Evolutionary conservation across 73 alveolate species (phyloP), one percentile per base, ranked within the genome.

Genomic region (Paraurostyla sp.): DNA sequence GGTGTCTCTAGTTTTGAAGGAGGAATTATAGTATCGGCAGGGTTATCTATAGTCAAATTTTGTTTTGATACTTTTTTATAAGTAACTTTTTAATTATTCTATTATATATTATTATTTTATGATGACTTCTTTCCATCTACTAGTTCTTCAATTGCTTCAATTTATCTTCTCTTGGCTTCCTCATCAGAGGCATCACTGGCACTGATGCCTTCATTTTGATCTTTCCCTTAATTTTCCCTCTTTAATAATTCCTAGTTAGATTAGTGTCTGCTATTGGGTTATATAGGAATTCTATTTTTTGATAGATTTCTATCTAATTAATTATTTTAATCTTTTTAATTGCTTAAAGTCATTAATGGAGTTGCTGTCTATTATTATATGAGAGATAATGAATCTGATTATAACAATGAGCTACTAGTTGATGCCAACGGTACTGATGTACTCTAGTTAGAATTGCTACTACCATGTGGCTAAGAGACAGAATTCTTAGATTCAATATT

Each of bases 121-220:
- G 13, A 52, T 20, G 69, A 9, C 23, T 20, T 6, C 30, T 52
- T 52, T 9, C 69, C 69, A 6, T 52, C 69, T 52, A 52, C 69
- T 18, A 52, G 13, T 20, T 52, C 69, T 35, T 52, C 69, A 9
- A 52, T 52, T 18, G 69, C 69, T n/a, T 52, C 69, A 52, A 52
- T 52, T 20, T 52, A 52, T 20, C 69, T 52, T 52, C 69, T 52
- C 30, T 52, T 52, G 4, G 69, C 30, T 52, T 52, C 69, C 23
- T 52, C 69, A 52, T 52, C 69, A 52, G 69, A 52, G 33, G 69
- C 30, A n/a, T 52, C 69, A 52, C 69, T 52, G 11, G 69, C 69
- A n/a, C 69, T 52, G 13, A 52, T 35, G 13, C 38, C 23, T 13
- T 52, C 69, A 52, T 52, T 45, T 45, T 18, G 22, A 13, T 13